Base-by-base conservation (phyloP, 2,329 filamentous ascomycete genomes). In the Pyricularia pennisetigena region DNA sequence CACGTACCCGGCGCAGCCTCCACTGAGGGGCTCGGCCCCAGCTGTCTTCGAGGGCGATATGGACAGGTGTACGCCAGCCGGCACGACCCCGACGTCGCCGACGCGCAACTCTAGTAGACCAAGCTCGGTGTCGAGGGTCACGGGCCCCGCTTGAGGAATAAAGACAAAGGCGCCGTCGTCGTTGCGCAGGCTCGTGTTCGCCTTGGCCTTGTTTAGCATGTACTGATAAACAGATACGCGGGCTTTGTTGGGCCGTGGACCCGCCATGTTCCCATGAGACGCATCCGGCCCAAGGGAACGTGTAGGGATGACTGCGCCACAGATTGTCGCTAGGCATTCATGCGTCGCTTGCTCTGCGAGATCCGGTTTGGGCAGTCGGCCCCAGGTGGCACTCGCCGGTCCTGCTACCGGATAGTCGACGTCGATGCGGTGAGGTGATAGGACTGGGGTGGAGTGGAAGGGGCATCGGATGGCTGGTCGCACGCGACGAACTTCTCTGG, bases 71-170 rank as follows among this genome's bases (percentile, higher is more conserved):
- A 90, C 81, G 20, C 89, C 89, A 14, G 87, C 83, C 28, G 86
- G 89, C 29, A 91, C 87, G 20, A 91, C 83, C 67, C 82, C 84
- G 41, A 91, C 85, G 74, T 91, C 89, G n/a, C 88, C 88, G 0
- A 88, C 88, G 4, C 87, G 85, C 7, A 90, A 87, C 66, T 68
- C 62, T 12, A 73, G 57, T 26, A 81, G 82, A 5, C 89, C 89
- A 20, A 90, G 82, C 73, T 91, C 88, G 2, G 89, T 90, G 73
- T 89, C 87, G 64, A 91, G 87, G 71, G 90, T 85, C 1, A 91
- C 79, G 0, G 83, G 80, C 14, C 89, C 89, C 70, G 88, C 83
- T 69, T 91, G 88, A 0, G 85, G 86, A 2, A 90, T 81, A 64
- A 91, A 87, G 66, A 90, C 78, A 70, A 89, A 84, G 74, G 91